Conservation (phyloP, 169 alveolate species). For the Theileria orientalis region DNA sequence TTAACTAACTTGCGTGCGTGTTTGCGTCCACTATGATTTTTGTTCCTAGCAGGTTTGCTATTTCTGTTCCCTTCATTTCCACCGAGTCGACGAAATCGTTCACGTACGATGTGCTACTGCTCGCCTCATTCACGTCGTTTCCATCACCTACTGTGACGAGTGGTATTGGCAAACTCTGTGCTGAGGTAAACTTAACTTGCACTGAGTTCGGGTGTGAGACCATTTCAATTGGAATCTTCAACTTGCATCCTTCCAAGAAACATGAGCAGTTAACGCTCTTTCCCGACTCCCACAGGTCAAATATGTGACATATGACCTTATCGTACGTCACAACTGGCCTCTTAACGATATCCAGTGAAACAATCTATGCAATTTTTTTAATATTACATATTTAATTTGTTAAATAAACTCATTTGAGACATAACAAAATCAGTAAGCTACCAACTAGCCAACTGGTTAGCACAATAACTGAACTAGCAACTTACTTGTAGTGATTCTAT, state of each 20-base stretch:
- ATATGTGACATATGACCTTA: slow-evolving; percentile 38
- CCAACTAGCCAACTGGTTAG: no score
- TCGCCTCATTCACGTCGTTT: background rate
- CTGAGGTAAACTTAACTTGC: slow-evolving; percentile 25
- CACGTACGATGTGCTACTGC: background rate
- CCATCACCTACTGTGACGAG: slow-evolving; percentile 6
- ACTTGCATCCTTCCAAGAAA: slow-evolving; percentile 22
- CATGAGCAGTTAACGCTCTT: slow-evolving; percentile 44
- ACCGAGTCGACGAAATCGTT: slow-evolving; percentile 51
- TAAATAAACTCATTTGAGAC: no score
- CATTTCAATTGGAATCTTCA: slow-evolving; percentile 44
- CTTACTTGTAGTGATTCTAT: slow-evolving; percentile 33
- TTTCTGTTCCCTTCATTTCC: slow-evolving; percentile 40
- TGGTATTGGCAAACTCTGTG: background rate
- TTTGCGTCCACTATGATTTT: slow-evolving; percentile 38
- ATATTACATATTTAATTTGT: background rate
- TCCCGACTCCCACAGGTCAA: slow-evolving; percentile 58
- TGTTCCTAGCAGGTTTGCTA: slow-evolving; percentile 19
- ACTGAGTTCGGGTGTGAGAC: slow-evolving; percentile 39
- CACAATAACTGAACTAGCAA: background rate
- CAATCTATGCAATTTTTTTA: background rate
- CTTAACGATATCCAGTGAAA: slow-evolving; percentile 14
- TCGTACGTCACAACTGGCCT: slow-evolving; percentile 9
- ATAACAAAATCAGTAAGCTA: no score
- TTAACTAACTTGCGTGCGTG: background rate